Evolutionary conservation across 495 filamentous ascomycete genomes (phyloP), one percentile per base, ranked within the genome.

Genomic region (Aspergillus kassunensis): DNA sequence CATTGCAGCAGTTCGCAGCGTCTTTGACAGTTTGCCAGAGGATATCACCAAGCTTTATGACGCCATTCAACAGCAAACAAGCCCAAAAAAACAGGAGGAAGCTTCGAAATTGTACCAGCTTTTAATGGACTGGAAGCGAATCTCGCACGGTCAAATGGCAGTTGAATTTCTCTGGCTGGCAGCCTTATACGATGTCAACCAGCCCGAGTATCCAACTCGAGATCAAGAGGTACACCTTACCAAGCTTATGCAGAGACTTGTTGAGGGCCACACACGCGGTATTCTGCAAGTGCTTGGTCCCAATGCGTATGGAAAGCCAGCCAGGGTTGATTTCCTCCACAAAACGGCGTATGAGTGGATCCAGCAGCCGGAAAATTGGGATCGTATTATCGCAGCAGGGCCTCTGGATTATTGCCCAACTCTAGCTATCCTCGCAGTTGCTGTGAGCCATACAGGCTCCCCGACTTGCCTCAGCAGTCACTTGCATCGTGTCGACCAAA

Each of bases 21-120:
- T 34, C n/a, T 34, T 34, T 34, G 10, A 34, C 4, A 12, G 10
- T 12, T 34, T 34, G 31, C 31, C 31, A 4, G n/a, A 16, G 8
- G 15, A 16, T 18, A 6, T 41, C 6, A 24, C 10, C 2, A 24
- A 45, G 6, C 20, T 45, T 12, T 45, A 45, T 16, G 20, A 45
- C 8, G 6, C 42, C 11, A 45, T 45, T 18, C 42, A 29, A 15
- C 21, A 15, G 30, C 18, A 6, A 13, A 30, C 16, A 6, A 24
- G n/a, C 2, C 42, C 42, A 1, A 12, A 27, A 11, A 45, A 45
- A 15, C 19, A 16, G n/a, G 42, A 45, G 16, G 16, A 10, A 2
- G 19, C 42, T 15, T 45, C 42, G 15, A 45, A 16, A 9, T 18
- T 45, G 20, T 45, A 45, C 27, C 42, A 45, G 24, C 42, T 45